Percentiles rank a stretch among this genome's conserved stretches.
These are phyloP conservation scores for Mangifera indica DNA, from an alignment of 345 rosid genomes.

Conservation along the genomic window DNA sequence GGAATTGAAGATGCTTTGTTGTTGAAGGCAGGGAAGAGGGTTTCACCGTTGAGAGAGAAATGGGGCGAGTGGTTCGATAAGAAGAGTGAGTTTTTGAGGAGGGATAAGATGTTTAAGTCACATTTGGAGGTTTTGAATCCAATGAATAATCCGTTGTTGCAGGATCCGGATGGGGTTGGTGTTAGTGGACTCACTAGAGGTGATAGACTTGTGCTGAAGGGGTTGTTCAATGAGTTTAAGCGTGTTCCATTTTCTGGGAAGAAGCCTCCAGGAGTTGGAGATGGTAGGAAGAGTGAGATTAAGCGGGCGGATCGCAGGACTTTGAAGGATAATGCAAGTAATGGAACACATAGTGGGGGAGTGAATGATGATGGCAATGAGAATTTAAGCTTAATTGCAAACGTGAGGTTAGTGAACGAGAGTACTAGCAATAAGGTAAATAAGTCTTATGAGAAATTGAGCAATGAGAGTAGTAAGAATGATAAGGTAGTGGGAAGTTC, in stretches of 20 bases:
- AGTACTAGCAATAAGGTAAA: background rate
- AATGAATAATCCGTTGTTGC: slow-evolving; percentile 73
- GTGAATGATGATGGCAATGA: slow-evolving; percentile 8
- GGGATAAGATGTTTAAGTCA: slow-evolving; percentile 82
- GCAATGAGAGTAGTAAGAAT: slow-evolving; percentile 11
- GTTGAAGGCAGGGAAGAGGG: slow-evolving; percentile 54
- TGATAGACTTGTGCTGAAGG: slow-evolving; percentile 67
- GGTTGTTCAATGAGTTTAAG: slow-evolving; percentile 64
- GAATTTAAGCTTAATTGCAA: slow-evolving; percentile 4
- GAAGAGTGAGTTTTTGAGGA: slow-evolving; percentile 81
- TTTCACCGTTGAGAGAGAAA: slow-evolving; percentile 70
- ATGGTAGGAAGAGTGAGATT: slow-evolving; percentile 27
- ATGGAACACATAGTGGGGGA: slow-evolving; percentile 3
- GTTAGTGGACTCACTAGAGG: slow-evolving; percentile 69
- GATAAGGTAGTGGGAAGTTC: slow-evolving; percentile 7
- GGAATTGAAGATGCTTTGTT: slow-evolving; percentile 74
- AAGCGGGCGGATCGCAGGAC: slow-evolving; percentile 59
- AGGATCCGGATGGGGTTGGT: slow-evolving; percentile 88
- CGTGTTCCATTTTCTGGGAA: slow-evolving; percentile 58
- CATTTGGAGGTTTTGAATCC: slow-evolving; percentile 81
- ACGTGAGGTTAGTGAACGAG: background rate
- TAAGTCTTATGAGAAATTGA: background rate
- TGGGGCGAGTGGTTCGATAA: slow-evolving; percentile 99
- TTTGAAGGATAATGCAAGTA: slow-evolving; percentile 34
- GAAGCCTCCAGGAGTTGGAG: slow-evolving; percentile 54